These are phyloP conservation scores for Pseudopyrenochaeta lycopersici DNA, from an alignment of 2,329 filamentous ascomycete genomes.

Conservation along the genomic window DNA sequence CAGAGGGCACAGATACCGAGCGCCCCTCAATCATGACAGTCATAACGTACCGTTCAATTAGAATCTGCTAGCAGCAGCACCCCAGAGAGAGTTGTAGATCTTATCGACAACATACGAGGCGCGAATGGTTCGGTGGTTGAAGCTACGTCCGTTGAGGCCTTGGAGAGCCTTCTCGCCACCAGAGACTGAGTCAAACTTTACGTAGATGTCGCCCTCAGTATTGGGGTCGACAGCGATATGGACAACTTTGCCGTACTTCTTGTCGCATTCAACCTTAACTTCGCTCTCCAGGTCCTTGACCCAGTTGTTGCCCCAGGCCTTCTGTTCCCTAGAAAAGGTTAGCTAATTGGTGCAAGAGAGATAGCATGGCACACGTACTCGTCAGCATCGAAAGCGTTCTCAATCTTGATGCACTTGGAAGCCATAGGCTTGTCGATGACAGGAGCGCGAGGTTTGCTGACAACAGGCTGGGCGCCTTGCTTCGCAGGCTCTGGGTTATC, in stretches of 20 bases:
- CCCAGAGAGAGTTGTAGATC: slow-evolving; percentile 92
- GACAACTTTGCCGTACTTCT: slow-evolving; percentile 96
- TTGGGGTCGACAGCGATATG: slow-evolving; percentile 96
- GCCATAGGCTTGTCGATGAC: slow-evolving; percentile 81
- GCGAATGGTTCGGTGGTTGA: slow-evolving; percentile 91
- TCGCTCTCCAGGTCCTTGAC: slow-evolving; percentile 94
- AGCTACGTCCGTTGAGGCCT: slow-evolving; percentile 95
- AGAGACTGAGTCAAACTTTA: slow-evolving; percentile 96
- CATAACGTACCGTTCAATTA: slow-evolving; percentile 30
- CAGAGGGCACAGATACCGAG: slow-evolving; percentile 7
- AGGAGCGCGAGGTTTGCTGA: slow-evolving; percentile 81
- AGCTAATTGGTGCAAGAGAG: slow-evolving; percentile 10
- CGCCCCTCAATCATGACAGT: slow-evolving; percentile 9
- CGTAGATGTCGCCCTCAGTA: slow-evolving; percentile 94
- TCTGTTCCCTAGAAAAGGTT: slow-evolving; percentile 36
- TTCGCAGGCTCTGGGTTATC: slow-evolving; percentile 75
- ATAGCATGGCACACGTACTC: slow-evolving; percentile 70
- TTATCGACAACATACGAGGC: slow-evolving; percentile 97
- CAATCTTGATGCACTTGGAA: slow-evolving; percentile 91
- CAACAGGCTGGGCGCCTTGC: slow-evolving; percentile 41
- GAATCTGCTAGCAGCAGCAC: slow-evolving; percentile 39
- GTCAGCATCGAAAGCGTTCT: slow-evolving; percentile 93
- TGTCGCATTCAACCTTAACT: slow-evolving; percentile 89
- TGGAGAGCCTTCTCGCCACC: slow-evolving; percentile 98
- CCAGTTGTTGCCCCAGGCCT: slow-evolving; percentile 63